A percentile compares a stretch with the other conserved stretches of the same genome.
phyloP scores from a whole-genome alignment of 1,139 yeast genomes.

The Komagataea norvegica region DNA sequence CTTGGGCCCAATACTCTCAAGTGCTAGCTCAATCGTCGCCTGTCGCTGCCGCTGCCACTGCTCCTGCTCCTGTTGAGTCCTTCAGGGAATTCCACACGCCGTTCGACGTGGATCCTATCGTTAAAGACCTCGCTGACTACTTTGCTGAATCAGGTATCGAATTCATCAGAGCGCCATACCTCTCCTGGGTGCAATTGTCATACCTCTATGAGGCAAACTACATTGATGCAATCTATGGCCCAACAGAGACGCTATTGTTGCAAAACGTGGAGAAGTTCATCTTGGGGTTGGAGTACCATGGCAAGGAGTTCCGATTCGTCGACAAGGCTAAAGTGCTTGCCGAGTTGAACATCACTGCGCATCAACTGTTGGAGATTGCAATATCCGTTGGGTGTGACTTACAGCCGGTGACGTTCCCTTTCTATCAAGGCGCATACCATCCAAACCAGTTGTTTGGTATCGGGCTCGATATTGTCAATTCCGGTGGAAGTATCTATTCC shows the following conservation, averaged over 20 bases:
- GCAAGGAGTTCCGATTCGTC: slow-evolving; percentile 61
- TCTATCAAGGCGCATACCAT: slow-evolving; percentile 31
- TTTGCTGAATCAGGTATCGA: slow-evolving; percentile 56
- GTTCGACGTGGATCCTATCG: slow-evolving; percentile 38
- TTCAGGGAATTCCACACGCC: slow-evolving; percentile 29
- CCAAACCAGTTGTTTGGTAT: slow-evolving; percentile 31
- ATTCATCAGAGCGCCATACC: slow-evolving; percentile 77
- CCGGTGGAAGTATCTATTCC: slow-evolving; percentile 44
- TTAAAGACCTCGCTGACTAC: slow-evolving; percentile 51
- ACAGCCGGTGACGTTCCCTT: slow-evolving; percentile 65
- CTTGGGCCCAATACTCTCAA: slow-evolving; percentile 27
- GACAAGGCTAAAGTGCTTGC: slow-evolving; percentile 54
- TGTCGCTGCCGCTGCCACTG: slow-evolving; percentile 33
- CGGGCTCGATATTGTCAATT: slow-evolving; percentile 40
- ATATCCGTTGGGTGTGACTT: slow-evolving; percentile 74
- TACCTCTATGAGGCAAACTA: slow-evolving; percentile 51
- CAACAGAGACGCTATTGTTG: slow-evolving; percentile 70
- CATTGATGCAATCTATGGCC: slow-evolving; percentile 78
- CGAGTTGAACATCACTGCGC: slow-evolving; percentile 55
- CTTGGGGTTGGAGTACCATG: slow-evolving; percentile 63
- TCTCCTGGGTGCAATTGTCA: slow-evolving; percentile 76
- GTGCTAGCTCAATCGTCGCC: slow-evolving; percentile 22
- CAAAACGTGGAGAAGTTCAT: slow-evolving; percentile 66
- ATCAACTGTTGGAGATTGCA: slow-evolving; percentile 71
- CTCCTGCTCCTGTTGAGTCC: slow-evolving; percentile 29